A percentile compares a stretch with the other conserved stretches of the same genome.
phyloP scores from a whole-genome alignment of 495 filamentous ascomycete genomes.

The Aspergillus funiculosus region DNA sequence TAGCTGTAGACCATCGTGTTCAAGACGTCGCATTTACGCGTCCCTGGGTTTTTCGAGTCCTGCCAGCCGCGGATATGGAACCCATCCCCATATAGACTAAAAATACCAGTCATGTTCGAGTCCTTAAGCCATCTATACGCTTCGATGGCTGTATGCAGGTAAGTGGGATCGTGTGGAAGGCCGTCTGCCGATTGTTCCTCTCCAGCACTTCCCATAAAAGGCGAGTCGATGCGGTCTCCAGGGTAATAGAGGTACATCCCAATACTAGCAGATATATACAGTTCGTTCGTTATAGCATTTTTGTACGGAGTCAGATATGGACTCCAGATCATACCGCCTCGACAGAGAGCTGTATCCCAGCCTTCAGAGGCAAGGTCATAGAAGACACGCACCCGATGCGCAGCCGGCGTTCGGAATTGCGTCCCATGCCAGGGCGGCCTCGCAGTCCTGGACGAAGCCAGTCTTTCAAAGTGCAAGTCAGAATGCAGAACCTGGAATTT shows the following conservation, averaged over 20 bases:
- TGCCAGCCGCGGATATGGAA: conserved; percentile 76
- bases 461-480: conserved; percentile 44
- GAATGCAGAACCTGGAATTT: conserved; percentile 71
- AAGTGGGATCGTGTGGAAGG: conserved; percentile 55
- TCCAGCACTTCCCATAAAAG: conserved; percentile 44
- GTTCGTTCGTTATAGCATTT: conserved; percentile 94
- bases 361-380: conserved; percentile 74
- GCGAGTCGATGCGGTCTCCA: conserved; percentile 65
- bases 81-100: conserved; percentile 82
- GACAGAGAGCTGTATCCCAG: conserved; percentile 79
- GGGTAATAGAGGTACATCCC: conserved; percentile 91
- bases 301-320: conserved; percentile 82
- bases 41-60: conserved; percentile 40
- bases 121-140: conserved; percentile 73
- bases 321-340: conserved; percentile 91
- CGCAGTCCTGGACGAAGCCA: conserved; percentile 11
- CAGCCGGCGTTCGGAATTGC: conserved; percentile 71
- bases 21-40: conserved; percentile 63
- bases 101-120: conserved; percentile 73
- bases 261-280: conserved; percentile 77
- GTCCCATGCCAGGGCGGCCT: conserved; percentile 60
- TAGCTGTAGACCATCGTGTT: conserved; percentile 93
- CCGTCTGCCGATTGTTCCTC: conserved; percentile 16
- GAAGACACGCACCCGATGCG: conserved; percentile 82
- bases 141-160: conserved; percentile 66